Conservation (phyloP, 2,329 filamentous ascomycete genomes). For the Colletotrichum sp. region DNA sequence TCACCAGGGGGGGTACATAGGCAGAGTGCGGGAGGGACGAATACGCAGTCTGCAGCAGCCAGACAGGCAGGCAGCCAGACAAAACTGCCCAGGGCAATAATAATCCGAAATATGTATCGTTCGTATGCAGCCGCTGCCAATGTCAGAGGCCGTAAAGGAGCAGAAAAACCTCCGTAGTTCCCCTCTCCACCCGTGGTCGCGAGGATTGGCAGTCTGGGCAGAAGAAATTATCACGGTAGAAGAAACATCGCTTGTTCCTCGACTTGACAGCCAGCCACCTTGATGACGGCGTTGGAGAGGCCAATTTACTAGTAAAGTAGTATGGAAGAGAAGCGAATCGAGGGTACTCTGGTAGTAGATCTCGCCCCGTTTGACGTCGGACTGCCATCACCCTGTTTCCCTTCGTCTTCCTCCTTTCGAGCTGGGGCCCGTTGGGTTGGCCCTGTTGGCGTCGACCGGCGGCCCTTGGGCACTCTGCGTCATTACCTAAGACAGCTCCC, state of each 20-base stretch:
- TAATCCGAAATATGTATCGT: neutral
- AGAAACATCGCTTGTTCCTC: neutral
- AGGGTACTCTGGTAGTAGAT: neutral
- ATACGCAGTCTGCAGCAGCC: neutral
- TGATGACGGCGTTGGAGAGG: neutral
- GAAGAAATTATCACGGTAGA: neutral
- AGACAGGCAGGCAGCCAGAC: neutral
- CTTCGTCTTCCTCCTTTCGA: neutral
- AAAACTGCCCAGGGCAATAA: neutral
- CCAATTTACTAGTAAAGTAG: neutral
- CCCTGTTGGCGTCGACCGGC: neutral
- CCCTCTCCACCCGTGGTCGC: neutral
- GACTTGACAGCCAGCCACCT: neutral
- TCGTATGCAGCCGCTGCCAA: neutral
- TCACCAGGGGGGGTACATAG: neutral
- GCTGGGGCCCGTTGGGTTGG: neutral
- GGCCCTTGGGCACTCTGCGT: neutral
- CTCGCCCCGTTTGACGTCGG: slow-evolving; percentile 2
- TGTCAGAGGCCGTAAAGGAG: neutral
- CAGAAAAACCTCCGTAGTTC: neutral
- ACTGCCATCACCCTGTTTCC: neutral
- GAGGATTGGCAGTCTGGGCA: neutral
- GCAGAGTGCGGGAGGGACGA: neutral
- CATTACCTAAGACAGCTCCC: neutral
- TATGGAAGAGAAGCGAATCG: neutral